phyloP scores from a whole-genome alignment of 495 filamentous ascomycete species.

The Penicillium paxilli region DNA sequence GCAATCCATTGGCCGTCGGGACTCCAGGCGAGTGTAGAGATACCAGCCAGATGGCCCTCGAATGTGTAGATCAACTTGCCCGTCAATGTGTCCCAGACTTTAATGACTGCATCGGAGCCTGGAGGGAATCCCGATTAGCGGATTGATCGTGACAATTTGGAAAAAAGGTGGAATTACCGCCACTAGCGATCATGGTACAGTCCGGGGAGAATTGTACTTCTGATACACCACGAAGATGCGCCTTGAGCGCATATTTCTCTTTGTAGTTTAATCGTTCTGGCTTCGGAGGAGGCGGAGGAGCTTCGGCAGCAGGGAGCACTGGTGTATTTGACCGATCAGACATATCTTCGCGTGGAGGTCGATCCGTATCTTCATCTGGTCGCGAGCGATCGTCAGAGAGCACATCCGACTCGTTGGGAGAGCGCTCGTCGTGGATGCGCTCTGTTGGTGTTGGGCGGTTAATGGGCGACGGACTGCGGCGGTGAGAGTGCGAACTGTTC shows the following conservation, averaged over 20 bases:
- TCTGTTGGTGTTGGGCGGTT: slow-evolving; percentile 10
- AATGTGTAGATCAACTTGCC: slow-evolving; percentile 81
- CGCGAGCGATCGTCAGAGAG: slow-evolving; percentile 16
- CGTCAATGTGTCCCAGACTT: slow-evolving; percentile 82
- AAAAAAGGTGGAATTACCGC: slow-evolving; percentile 51
- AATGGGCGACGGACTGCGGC: slow-evolving; percentile 27
- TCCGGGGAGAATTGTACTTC: slow-evolving; percentile 89
- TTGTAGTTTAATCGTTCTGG: slow-evolving; percentile 57
- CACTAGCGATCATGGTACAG: slow-evolving; percentile 84
- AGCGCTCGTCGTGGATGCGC: slow-evolving; percentile 14
- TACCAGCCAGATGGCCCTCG: slow-evolving; percentile 90
- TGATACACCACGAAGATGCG: slow-evolving; percentile 78
- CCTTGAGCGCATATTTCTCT: slow-evolving; percentile 64
- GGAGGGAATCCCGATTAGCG: neutral
- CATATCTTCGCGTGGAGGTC: slow-evolving; percentile 15
- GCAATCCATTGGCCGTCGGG: slow-evolving; percentile 85
- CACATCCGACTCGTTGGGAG: slow-evolving; percentile 16
- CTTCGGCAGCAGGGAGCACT: slow-evolving; percentile 32
- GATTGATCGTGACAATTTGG: neutral
- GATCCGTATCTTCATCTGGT: slow-evolving; percentile 5
- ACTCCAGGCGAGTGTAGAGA: slow-evolving; percentile 87
- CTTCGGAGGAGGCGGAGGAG: slow-evolving; percentile 43
- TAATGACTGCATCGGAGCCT: slow-evolving; percentile 83
- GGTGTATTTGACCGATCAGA: slow-evolving; percentile 35
- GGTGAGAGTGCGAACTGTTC: slow-evolving; percentile 30